A percentile compares a stretch with the other conserved stretches of the same genome.
Conservation (phyloP, 75 land plant genomes). For the Chamaecyparis obtusa region DNA sequence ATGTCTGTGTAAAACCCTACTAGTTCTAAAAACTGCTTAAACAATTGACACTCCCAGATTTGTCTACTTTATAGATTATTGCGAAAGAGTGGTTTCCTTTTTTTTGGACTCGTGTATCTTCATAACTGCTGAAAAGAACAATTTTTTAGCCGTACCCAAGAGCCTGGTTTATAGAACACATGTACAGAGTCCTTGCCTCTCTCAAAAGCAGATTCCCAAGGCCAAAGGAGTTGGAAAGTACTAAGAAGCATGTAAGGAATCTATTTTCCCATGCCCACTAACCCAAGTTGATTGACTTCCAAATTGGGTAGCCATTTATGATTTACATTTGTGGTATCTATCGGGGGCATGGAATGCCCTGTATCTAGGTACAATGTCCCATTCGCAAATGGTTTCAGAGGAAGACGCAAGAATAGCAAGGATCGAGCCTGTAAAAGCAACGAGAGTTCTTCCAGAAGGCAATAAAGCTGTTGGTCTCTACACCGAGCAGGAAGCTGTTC, state of each 20-base stretch:
- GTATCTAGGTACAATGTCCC: too few relatives aligned
- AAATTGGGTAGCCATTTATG: not conserved
- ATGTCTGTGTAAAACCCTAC: not conserved
- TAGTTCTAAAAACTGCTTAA: not conserved
- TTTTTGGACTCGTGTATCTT: not conserved
- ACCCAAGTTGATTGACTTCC: not conserved
- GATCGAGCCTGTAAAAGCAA: constrained; percentile 7
- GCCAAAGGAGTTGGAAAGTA: not conserved
- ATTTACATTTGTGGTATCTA: too few relatives aligned
- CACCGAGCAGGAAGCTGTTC: constrained; percentile 4
- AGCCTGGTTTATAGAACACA: not conserved
- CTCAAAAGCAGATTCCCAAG: not conserved
- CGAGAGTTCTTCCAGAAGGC: constrained; percentile 14
- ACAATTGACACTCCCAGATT: not conserved
- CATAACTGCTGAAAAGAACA: not conserved
- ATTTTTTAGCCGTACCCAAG: not conserved
- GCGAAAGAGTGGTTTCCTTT: not conserved
- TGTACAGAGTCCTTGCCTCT: not conserved
- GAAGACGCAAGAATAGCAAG: not conserved
- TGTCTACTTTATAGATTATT: not conserved
- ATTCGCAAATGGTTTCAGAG: constrained; percentile 4
- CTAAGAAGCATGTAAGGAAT: not conserved
- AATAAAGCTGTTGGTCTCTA: not conserved
- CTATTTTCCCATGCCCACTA: not conserved
- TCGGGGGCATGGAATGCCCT: too few relatives aligned